Percentiles rank a stretch among this genome's conserved stretches.
Evolutionary conservation across 2,329 filamentous ascomycete species (phyloP).

Genomic region (Alternaria conjuncta): DNA sequence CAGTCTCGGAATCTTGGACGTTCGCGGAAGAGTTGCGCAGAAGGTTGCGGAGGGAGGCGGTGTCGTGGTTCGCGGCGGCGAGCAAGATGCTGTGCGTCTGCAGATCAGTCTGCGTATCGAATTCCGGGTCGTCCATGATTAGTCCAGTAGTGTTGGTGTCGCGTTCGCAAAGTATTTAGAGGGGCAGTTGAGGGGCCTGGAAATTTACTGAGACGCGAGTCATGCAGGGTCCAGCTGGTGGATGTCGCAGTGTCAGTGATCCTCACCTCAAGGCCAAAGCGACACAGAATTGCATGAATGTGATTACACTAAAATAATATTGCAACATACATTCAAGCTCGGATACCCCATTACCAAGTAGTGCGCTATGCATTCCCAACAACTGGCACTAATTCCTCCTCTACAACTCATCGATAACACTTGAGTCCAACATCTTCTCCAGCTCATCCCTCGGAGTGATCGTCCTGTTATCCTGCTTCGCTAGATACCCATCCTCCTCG

Average conservation of each 20-base stretch:
- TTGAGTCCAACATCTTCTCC: slow-evolving; percentile 28
- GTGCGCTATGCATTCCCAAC: not conserved
- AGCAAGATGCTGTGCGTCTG: slow-evolving; percentile 67
- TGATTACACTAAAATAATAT: not conserved
- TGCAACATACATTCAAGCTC: not conserved
- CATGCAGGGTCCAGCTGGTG: slow-evolving; percentile 12
- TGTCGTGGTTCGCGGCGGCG: slow-evolving; percentile 71
- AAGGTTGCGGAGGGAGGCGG: slow-evolving; percentile 70
- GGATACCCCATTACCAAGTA: not conserved
- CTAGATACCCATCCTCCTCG: slow-evolving; percentile 33
- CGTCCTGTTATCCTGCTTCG: slow-evolving; percentile 21
- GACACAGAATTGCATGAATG: not conserved
- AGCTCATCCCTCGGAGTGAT: slow-evolving; percentile 18
- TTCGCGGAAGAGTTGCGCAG: slow-evolving; percentile 70
- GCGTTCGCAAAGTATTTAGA: not conserved
- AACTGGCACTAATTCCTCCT: too few relatives aligned
- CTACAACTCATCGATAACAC: slow-evolving; percentile 21
- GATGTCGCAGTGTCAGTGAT: not conserved
- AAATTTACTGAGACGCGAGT: slow-evolving; percentile 19
- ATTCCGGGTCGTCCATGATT: slow-evolving; percentile 42
- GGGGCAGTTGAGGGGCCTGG: slow-evolving; percentile 9
- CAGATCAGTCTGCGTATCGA: slow-evolving; percentile 51
- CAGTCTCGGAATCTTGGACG: slow-evolving; percentile 82
- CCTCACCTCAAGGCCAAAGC: not conserved
- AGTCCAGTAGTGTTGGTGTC: not conserved